Conservation (phyloP, 768 basidiomycete species). For the Tulasnella calospora region DNA sequence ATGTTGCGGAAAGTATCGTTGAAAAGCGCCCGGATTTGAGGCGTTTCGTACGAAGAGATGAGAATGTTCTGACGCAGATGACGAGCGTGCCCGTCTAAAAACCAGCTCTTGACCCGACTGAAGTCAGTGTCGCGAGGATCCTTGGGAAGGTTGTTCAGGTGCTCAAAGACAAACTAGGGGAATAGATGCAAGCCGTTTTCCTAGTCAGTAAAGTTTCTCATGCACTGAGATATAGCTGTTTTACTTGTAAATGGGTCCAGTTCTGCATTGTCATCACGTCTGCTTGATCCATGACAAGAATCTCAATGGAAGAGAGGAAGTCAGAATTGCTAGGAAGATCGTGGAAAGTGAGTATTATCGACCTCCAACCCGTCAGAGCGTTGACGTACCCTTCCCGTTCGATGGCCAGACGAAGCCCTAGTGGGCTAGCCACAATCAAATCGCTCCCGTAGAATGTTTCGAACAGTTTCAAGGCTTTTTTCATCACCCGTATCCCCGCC, state of each 20-base stretch:
- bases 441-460: conserved; percentile 87
- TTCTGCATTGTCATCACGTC: conserved; percentile 97
- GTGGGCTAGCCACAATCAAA: conserved; percentile 86
- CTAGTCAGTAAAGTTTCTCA: not conserved
- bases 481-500: conserved; percentile 85
- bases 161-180: conserved; percentile 73
- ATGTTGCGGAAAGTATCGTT: conserved; percentile 74
- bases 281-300: conserved; percentile 86
- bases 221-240: not conserved
- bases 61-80: conserved; percentile 88
- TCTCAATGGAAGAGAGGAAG: conserved; percentile 88
- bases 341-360: not conserved
- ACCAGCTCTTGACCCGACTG: conserved; percentile 97
- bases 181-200: not conserved
- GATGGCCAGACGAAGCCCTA: conserved; percentile 84
- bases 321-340: conserved; percentile 62
- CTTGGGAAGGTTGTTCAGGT: conserved; percentile 84
- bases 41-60: conserved; percentile 80
- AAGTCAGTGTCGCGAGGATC: conserved; percentile 93
- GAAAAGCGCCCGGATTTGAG: conserved; percentile 79
- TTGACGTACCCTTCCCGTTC: conserved; percentile 86
- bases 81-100: conserved; percentile 80
- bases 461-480: conserved; percentile 88
- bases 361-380: not conserved
- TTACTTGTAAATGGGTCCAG: conserved; percentile 94